Conservation (phyloP, 495 filamentous ascomycete species). For the Penicillium paradoxum region DNA sequence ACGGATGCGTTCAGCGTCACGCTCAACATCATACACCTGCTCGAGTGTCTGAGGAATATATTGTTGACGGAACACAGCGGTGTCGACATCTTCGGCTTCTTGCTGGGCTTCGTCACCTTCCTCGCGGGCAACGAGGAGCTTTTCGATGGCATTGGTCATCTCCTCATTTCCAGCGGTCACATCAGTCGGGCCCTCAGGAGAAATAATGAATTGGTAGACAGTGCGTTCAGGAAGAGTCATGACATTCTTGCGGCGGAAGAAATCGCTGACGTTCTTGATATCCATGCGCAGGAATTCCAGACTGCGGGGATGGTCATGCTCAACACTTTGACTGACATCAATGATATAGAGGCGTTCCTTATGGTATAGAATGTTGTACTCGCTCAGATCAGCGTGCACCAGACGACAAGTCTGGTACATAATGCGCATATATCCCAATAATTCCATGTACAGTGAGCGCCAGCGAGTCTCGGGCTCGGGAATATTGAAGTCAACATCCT, state of each 20-base stretch:
- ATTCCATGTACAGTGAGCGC: constrained; percentile 71
- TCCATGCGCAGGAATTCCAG: constrained; percentile 95
- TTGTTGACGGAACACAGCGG: constrained; percentile 88
- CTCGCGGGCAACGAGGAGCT: constrained; percentile 40
- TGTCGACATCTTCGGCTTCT: constrained; percentile 62
- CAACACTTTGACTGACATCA: constrained; percentile 94
- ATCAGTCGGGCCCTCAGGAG: constrained; percentile 47
- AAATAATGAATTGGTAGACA: constrained; percentile 75
- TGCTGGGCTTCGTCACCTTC: constrained; percentile 37
- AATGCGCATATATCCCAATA: constrained; percentile 81
- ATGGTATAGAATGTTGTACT: constrained; percentile 95
- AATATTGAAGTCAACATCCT: constrained; percentile 62
- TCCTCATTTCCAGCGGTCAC: constrained; percentile 25
- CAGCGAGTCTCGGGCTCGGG: constrained; percentile 57
- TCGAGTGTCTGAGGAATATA: constrained; percentile 93
- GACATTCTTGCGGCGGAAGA: constrained; percentile 81
- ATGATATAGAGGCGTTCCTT: constrained; percentile 82
- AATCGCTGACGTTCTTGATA: constrained; percentile 91
- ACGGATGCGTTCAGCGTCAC: constrained; percentile 72
- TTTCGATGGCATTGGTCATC: constrained; percentile 48
- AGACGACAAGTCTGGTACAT: constrained; percentile 87
- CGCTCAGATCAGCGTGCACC: constrained; percentile 93
- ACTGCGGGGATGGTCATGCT: constrained; percentile 89
- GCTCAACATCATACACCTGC: constrained; percentile 92
- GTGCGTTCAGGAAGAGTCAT: constrained; percentile 67